These are phyloP conservation scores for Daldinia decipiens DNA, from an alignment of 495 filamentous ascomycete species.

Conservation along the genomic window DNA sequence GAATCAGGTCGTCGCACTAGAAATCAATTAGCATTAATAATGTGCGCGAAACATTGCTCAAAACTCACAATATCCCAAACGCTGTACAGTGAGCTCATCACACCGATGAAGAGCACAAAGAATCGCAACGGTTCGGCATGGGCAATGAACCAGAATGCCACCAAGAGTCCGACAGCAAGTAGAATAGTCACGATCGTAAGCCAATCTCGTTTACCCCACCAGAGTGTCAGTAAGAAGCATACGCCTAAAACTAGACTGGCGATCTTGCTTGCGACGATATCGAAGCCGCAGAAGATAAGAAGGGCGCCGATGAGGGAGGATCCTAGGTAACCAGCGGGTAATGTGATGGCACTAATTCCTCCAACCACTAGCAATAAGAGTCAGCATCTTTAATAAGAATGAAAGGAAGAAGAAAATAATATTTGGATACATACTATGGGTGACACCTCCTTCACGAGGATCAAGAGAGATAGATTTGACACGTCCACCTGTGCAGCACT, in stretches of 20 bases:
- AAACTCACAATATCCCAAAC: conserved; percentile 83
- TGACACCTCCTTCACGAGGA: conserved; percentile 75
- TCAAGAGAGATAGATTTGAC: conserved; percentile 77
- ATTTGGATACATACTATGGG: conserved; percentile 55
- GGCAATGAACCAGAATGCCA: conserved; percentile 82
- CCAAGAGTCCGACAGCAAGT: conserved; percentile 73
- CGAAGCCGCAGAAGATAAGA: conserved; percentile 81
- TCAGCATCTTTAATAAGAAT: conserved; percentile 73
- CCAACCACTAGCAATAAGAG: conserved; percentile 72
- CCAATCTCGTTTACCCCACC: conserved; percentile 84
- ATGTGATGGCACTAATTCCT: conserved; percentile 75
- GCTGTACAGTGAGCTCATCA: conserved; percentile 80
- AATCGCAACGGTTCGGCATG: conserved; percentile 78
- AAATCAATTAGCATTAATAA: conserved; percentile 23
- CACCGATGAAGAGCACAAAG: conserved; percentile 82
- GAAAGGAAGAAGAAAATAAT: not conserved
- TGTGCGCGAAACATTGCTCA: not conserved
- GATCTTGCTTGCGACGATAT: conserved; percentile 81
- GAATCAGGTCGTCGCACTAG: conserved; percentile 81
- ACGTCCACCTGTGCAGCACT: conserved; percentile 72
- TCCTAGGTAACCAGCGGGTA: conserved; percentile 81
- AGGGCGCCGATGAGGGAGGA: conserved; percentile 79
- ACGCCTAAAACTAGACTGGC: conserved; percentile 76
- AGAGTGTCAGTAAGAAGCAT: conserved; percentile 78
- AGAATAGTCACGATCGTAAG: conserved; percentile 75